Evolutionary conservation across 2,329 filamentous ascomycete genomes (phyloP).

Genomic region (Botrytis squamosa): DNA sequence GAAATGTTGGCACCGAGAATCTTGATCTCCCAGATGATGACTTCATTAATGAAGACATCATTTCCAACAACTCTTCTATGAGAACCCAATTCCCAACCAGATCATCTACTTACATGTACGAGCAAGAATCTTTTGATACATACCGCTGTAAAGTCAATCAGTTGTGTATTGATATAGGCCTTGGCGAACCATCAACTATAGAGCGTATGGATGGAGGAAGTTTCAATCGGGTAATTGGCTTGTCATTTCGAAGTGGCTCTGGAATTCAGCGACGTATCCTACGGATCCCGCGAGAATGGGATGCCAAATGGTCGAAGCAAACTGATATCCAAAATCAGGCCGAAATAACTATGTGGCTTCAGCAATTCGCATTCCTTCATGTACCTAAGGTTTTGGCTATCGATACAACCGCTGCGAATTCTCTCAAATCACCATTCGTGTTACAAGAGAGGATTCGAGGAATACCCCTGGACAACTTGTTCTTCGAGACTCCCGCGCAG

Average conservation of each 20-base stretch:
- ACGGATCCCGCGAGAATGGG: not conserved
- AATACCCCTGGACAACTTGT: not conserved
- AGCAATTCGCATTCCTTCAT: not conserved
- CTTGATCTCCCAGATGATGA: not conserved
- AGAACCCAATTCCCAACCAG: rapidly evolving
- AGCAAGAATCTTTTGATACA: not conserved
- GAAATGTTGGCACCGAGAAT: not conserved
- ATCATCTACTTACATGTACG: not conserved
- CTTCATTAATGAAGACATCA: not conserved
- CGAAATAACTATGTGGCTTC: not conserved
- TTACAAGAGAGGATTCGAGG: not conserved
- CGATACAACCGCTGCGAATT: not conserved
- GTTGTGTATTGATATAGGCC: not conserved
- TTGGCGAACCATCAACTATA: not conserved
- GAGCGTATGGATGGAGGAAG: not conserved
- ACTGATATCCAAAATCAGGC: not conserved
- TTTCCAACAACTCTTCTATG: not conserved
- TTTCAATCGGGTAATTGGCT: not conserved
- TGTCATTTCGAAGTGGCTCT: not conserved
- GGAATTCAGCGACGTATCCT: not conserved
- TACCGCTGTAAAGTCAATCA: not conserved
- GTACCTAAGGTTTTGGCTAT: not conserved
- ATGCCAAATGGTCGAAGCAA: not conserved
- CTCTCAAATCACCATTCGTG: not conserved
- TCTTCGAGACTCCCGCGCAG: not conserved